Conservation (phyloP, 306 rosid genomes). For the Prunus kanzakura region DNA sequence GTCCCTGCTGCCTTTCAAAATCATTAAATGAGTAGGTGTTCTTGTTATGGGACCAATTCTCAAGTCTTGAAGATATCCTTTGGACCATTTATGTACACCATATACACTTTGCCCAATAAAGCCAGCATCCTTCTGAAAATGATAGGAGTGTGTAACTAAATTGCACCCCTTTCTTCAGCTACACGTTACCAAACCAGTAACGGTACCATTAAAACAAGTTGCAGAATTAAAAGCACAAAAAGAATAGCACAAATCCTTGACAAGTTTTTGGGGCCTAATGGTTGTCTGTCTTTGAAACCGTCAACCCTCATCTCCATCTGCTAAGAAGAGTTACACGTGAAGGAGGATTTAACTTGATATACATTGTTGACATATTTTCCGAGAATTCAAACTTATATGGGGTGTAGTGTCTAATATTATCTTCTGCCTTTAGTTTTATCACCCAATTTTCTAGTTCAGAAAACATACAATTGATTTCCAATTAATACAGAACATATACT, state of each 20-base stretch:
- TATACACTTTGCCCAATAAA: neutral
- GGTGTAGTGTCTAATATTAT: too few species aligned
- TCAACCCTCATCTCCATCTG: too few species aligned
- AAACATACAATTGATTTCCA: neutral
- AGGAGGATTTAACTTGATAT: neutral
- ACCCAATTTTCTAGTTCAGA: too few species aligned
- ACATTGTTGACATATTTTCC: neutral
- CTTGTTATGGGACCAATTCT: neutral
- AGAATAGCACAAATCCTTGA: too few species aligned
- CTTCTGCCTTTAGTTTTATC: too few species aligned
- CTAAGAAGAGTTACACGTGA: neutral
- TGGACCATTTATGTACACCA: neutral
- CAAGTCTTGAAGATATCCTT: neutral
- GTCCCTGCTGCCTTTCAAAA: neutral
- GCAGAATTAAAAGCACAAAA: neutral
- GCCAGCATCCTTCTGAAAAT: neutral
- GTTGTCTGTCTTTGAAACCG: too few species aligned
- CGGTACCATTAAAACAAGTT: neutral
- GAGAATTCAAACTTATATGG: neutral
- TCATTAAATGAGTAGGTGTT: neutral
- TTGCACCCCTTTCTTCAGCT: neutral
- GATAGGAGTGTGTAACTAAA: neutral
- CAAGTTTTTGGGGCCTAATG: too few species aligned
- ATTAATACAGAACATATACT: neutral
- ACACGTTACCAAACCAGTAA: neutral